Conservation (phyloP, 768 basidiomycete genomes). For the Suillus discolor region DNA sequence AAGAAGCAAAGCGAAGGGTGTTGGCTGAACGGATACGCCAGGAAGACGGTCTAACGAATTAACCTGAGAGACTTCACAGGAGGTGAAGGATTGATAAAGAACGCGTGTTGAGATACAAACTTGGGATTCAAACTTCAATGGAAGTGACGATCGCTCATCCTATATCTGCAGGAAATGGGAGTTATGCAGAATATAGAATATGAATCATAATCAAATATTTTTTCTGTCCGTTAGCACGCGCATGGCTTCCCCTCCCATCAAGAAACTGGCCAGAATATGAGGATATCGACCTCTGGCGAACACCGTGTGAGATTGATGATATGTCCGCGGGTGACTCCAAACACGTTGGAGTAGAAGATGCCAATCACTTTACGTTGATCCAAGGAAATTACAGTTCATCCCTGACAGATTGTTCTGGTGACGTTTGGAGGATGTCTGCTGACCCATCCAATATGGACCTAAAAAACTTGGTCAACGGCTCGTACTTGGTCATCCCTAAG, state of each 20-base stretch:
- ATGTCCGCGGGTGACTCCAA: background rate
- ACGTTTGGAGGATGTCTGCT: slow-evolving; percentile 48
- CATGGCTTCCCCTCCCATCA: background rate
- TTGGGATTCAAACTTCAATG: background rate
- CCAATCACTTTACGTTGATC: background rate
- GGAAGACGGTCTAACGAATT: slow-evolving; percentile 20
- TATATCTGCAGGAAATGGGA: background rate
- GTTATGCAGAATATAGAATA: slow-evolving; percentile 3
- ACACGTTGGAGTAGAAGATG: slow-evolving; percentile 5
- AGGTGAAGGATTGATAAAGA: background rate
- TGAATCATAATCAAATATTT: slow-evolving; percentile 1
- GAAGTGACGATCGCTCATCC: background rate
- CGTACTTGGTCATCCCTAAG: slow-evolving; percentile 70
- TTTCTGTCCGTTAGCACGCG: background rate
- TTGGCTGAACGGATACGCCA: slow-evolving; percentile 23
- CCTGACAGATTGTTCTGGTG: slow-evolving; percentile 38
- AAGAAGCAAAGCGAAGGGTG: slow-evolving; percentile 33
- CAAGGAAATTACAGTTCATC: slow-evolving; percentile 30
- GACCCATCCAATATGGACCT: slow-evolving; percentile 71
- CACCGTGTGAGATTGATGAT: slow-evolving; percentile 3
- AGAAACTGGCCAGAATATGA: background rate
- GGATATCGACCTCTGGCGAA: background rate
- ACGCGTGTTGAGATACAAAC: slow-evolving; percentile 3
- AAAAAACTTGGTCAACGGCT: slow-evolving; percentile 74
- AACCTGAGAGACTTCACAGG: slow-evolving; percentile 10